Evolutionary conservation across 768 basidiomycete genomes (phyloP).

Genomic region (Russula foetens): DNA sequence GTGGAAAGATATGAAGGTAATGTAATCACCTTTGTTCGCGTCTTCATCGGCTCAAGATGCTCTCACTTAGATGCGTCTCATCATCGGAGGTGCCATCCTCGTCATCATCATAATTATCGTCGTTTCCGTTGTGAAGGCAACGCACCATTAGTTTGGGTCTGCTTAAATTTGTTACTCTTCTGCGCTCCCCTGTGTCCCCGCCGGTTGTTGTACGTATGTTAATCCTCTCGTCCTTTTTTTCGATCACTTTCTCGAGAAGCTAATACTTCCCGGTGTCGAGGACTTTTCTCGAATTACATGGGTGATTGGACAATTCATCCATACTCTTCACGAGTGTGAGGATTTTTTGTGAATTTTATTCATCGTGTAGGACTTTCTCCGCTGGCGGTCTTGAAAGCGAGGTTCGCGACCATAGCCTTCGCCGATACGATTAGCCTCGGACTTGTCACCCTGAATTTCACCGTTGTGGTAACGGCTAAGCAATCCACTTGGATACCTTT

Average conservation of each 20-base stretch:
- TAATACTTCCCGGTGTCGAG: neutral
- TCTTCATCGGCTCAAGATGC: conserved; percentile 3
- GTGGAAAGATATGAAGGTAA: conserved; percentile 98
- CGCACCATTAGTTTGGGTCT: conserved; percentile 31
- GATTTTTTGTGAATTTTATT: conserved; percentile 7
- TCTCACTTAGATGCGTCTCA: conserved; percentile 77
- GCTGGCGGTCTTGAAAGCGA: conserved; percentile 23
- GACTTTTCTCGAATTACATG: neutral
- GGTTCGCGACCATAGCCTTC: conserved; percentile 6
- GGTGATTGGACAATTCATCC: conserved; percentile 1
- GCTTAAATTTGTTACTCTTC: conserved; percentile 14
- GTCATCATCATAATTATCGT: conserved; percentile 95
- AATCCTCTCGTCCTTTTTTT: conserved; percentile 1
- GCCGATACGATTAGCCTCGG: neutral
- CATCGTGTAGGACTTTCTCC: neutral
- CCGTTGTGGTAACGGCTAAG: neutral
- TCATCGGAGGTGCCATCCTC: conserved; percentile 83
- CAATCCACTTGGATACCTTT: neutral
- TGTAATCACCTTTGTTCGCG: conserved; percentile 20
- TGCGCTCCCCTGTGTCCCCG: neutral
- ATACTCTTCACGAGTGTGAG: neutral
- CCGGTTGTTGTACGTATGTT: conserved; percentile 20
- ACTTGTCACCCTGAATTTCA: conserved; percentile 10
- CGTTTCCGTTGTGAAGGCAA: conserved; percentile 88
- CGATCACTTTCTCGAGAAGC: conserved; percentile 5